These are phyloP conservation scores for Aureobasidium lini DNA, from an alignment of 2,329 filamentous ascomycete genomes.

Conservation along the genomic window DNA sequence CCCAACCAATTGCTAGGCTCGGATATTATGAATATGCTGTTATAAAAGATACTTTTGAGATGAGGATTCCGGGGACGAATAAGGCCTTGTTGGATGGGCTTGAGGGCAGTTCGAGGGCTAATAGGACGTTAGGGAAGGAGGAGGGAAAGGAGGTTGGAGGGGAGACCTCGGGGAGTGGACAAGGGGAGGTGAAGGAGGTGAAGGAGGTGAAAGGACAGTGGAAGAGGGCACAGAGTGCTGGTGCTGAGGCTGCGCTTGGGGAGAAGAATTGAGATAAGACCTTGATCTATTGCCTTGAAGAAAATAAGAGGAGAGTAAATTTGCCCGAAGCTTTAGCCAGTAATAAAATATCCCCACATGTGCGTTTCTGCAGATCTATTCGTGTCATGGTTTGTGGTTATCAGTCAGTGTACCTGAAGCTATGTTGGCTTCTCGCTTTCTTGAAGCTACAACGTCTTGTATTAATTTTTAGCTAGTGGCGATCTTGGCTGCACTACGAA, in stretches of 20 bases:
- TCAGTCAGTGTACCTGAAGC: no score
- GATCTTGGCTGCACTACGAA: no score
- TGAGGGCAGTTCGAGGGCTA: conserved; percentile 26
- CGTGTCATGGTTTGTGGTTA: no score
- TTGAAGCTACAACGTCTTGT: no score
- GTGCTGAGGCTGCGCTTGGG: not conserved
- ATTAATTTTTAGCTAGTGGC: no score
- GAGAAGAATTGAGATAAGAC: not conserved
- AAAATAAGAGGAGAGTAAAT: no score
- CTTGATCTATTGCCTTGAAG: no score
- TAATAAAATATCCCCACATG: no score
- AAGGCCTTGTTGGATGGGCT: conserved; percentile 27
- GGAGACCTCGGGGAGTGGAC: no score
- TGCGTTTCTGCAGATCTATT: no score
- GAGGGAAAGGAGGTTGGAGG: not conserved
- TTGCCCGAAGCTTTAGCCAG: no score
- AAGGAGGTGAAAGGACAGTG: not conserved
- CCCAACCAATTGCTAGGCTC: conserved; percentile 52
- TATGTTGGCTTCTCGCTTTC: no score
- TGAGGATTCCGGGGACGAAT: conserved; percentile 34
- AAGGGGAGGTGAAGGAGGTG: not conserved
- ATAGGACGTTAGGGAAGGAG: not conserved
- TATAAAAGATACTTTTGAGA: conserved; percentile 51
- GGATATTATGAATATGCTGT: conserved; percentile 55
- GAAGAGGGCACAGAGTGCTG: not conserved